Base-by-base conservation (phyloP, 2,329 filamentous ascomycete genomes). In the Ceratocystis diversiconidia region DNA sequence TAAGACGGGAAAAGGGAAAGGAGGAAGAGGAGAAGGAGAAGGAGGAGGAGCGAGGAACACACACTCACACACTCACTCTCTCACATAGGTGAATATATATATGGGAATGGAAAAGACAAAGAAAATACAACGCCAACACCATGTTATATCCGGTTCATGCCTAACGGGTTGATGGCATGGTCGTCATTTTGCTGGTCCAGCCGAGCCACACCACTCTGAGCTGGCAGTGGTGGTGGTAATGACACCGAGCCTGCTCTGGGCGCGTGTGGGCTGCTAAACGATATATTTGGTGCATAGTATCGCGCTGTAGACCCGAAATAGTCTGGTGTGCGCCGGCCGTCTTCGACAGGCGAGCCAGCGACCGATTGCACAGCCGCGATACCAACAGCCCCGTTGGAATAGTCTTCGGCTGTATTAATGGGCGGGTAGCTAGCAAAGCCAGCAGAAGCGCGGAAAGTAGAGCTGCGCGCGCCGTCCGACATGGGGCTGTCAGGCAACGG, bases 181-280 rank as follows among this genome's bases (percentile, higher is more conserved):
- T 76, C 74, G 61, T 77, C 75, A 57, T 50, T 52, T 19, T 59
- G 25, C 25, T 41, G 44, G 25, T 59, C 60, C 6, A 22, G 15
- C n/a, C 50, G n/a, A 59, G 43, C 48, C 43, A 28, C 63, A 12
- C 72, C n/a, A 74, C 72, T 59, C 46, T 41, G 30, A 5, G 52
- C 30, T n/a, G 63, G 44, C 28, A 63, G 63, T 63, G 61, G 52
- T 6, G 63, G 52, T 19, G 63, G 25, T 4, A 44, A n/a, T 12
- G 64, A 50, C 19, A n/a, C 25, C 12, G 41, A n/a, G n/a, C 25
- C 61, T 15, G 43, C 22, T 32, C 73, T 74, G 52, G 81, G 80
- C 5, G 79, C 78, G 30, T 79, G 76, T 3, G 82, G 81, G 69
- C 78, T 82, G 61, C 82, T 84, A 70, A 81, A 84, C 0, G 82